Evolutionary conservation across 2,329 filamentous ascomycete species (phyloP), one percentile per base, ranked within the genome.

Genomic region (Alternaria postmessia): DNA sequence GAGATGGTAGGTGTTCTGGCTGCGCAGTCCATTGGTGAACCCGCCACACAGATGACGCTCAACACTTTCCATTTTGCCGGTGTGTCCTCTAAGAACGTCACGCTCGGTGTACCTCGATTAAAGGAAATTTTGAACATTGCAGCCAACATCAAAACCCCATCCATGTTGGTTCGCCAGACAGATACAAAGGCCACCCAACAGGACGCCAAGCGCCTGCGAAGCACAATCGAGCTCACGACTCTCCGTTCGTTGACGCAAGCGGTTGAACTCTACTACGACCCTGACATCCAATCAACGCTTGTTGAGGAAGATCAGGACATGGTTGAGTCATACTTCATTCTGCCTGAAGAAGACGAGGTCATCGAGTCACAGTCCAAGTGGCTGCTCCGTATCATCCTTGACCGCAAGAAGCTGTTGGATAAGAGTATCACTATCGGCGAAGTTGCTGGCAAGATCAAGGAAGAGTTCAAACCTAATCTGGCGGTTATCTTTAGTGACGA

Each of bases 1-100:
- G 96, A 99, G 78, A 99, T 99, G 95, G 95, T 99, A 57, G 95
- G 95, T 82, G 95, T 99, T 22, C 83, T 99, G 73, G 95, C 95
- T 65, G 95, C 96, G 7, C 95, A 99, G 82, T 99, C 95, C 32
- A 99, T 99, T 77, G 95, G 95, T 83, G 95, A 99, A 80, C 95
- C 95, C 41, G 96, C 95, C 22, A 99, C 95, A 1, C 95, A 99
- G 84, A 99, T 99, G 95, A 99, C 95, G 1, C 83, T 99, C 62
- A 99, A 99, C 83, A 99, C 95, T 24, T 99, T 99, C 91, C 95
- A 99, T 85, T 99, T 99, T 80, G 94, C 95, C 80, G 95, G 95
- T 97, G 93, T 99, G 62, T 97, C 96, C 38, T 97, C 94, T 24
- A 99, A 99, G 90, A 99, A 99, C 85, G 94, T 99, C 56, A 99